Evolutionary conservation across 2,329 filamentous ascomycete species (phyloP), one percentile per base, ranked within the genome.

Genomic region (Colletotrichum lini): DNA sequence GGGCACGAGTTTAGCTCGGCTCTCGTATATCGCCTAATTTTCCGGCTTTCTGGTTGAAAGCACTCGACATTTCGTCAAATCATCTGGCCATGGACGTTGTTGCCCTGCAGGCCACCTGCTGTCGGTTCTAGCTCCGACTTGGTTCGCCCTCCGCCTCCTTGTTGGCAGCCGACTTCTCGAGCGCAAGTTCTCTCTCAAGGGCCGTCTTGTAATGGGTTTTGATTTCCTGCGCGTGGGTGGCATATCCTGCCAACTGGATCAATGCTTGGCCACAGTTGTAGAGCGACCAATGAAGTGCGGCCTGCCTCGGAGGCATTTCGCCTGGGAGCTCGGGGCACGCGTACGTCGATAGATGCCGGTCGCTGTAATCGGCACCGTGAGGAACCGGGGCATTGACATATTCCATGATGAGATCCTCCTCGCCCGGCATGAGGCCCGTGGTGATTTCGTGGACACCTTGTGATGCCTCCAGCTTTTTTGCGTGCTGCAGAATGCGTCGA

Each of bases 401-500:
- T 10, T 61, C 26, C 54, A 52, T 59, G 59, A 72, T 57, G 18
- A 62, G 5, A 5, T 54, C 61, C 16, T 65, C 47, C 3, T 72
- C 70, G 15, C 44, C 44, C n/a, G 49, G 50, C 35, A 50, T 16
- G 2, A 72, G 53, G 45, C 59, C 54, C 21, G 38, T 8, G 16
- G 62, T 49, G 8, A 49, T 72, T 35, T 70, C 61, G 4, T 56
- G 40, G 16, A 65, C 18, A 6, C 54, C 64, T 10, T 45, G 21
- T 42, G 42, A 35, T 9, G 58, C 61, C 35, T 75, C 73, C 9
- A 45, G 50, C 15, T 30, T 63, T 13, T 72, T 73, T 3, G 78
- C 78, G 9, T 73, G 70, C 18, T 69, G 67, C 4, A 80, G 50
- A 38, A 80, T 75, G 16, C 80, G 80, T 30, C 65, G 69, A 66